Base-by-base conservation (phyloP, 2,329 filamentous ascomycete species). In the Colletotrichum limetticola region DNA sequence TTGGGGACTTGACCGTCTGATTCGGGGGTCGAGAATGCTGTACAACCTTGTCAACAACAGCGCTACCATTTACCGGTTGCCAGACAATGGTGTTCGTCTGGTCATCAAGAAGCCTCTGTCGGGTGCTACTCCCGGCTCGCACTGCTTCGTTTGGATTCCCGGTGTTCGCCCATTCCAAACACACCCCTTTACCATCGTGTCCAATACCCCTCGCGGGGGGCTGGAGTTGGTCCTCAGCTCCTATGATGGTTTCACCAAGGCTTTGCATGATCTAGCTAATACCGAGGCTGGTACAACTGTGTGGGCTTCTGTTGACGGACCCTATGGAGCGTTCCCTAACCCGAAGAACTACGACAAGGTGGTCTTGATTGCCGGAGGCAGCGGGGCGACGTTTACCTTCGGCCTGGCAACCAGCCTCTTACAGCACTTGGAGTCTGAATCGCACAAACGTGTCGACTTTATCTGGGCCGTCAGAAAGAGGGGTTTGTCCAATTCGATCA, bases 211-310 rank as follows among this genome's bases (percentile, higher is more conserved):
- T 0, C 42, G n/a, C 42, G 42, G 19, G 42, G 42, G 42, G 16
- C 77, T 89, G 46, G 89, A 91, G 80, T 88, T 92, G 61, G 85
- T 91, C 28, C 85, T 91, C 64, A 84, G 86, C 60, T 85, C 89
- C 0, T 84, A 89, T 73, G 85, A 89, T 56, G 90, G 90, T 6
- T 92, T 92, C 78, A 92, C 90, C 0, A 82, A 83, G 12, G 85
- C 87, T 65, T 80, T 92, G 16, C 86, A 91, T 80, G 79, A 82
- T 19, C 85, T 86, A 73, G 90, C 90, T 0, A 52, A 81, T 5
- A 78, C 83, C 6, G 82, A 89, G 62, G 86, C 89, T 0, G 88
- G 88, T 0, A 83, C 78, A 7, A 76, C 78, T 22, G 80, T 91
- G 24, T 84, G 79, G 64, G 82, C 86, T 0, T 90, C 89, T 0